Base-by-base conservation (phyloP, 495 filamentous ascomycete genomes). In the Penicillium salamii region DNA sequence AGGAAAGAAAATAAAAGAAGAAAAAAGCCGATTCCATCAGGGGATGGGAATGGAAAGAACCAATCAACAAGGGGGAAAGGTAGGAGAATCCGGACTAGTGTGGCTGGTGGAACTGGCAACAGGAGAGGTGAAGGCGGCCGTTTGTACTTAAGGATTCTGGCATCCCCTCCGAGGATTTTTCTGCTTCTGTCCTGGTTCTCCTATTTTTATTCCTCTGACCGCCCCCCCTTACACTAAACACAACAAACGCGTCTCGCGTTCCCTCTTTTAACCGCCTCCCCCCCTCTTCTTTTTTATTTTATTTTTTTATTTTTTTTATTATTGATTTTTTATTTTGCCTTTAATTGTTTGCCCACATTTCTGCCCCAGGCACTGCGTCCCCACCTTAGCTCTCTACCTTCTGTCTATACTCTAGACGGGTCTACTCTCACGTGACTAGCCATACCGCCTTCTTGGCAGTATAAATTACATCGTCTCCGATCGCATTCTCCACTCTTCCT, bases 61-160 rank as follows among this genome's bases (percentile, higher is more conserved):
- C 55, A 61, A 61, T 55, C 55, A 41, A 42, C 60, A 62, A 62
- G 58, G 53, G 61, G 61, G 52, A 65, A 58, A 63, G 53, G 67
- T 62, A 60, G 59, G 53, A 54, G 62, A 54, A 68, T 63, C 42
- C 47, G 63, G 67, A 52, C 54, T 65, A 73, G 58, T 51, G 65
- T 53, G 43, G 57, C 52, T 45, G 63, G 72, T 74, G 70, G 71
- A 71, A 69, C 66, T 72, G 58, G 59, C 62, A 61, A 59, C 61
- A 64, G 52, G 52, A 53, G 58, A 63, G 68, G 57, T 63, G 67
- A 63, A 70, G 59, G 58, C 61, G 66, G 57, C 56, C 65, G 61
- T 66, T 68, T 64, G 71, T 76, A 76, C 71, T 76, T 76, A 76
- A 76, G 72, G 63, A 72, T 71, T 74, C 69, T 70, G 64, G 63